Evolutionary conservation across 805 yeast genomes (phyloP).

Genomic region (Ogataea methanolica): DNA sequence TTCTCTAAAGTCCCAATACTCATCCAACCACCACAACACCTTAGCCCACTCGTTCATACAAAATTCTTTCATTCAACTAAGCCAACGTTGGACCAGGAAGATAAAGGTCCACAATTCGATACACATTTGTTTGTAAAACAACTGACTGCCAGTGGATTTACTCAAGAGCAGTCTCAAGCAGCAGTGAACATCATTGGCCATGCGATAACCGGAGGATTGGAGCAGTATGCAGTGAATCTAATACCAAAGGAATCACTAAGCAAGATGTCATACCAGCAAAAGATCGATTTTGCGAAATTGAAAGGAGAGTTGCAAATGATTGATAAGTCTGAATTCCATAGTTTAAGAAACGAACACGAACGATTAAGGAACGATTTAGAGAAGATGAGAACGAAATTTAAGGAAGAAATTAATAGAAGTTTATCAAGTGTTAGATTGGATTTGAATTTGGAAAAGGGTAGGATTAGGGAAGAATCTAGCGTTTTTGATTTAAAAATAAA

Average conservation of each 20-base stretch:
- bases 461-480: conserved; percentile 91
- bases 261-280: conserved; percentile 87
- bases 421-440: conserved; percentile 89
- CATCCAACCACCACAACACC: too few relatives aligned
- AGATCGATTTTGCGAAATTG: conserved; percentile 92
- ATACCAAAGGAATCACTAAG: conserved; percentile 83
- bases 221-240: conserved; percentile 65
- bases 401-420: conserved; percentile 87
- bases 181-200: conserved; percentile 69
- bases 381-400: conserved; percentile 74
- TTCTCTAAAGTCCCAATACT: too few relatives aligned
- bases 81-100: not conserved
- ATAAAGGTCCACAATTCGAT: conserved; percentile 47
- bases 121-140: conserved; percentile 70
- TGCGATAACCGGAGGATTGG: conserved; percentile 78
- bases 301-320: conserved; percentile 87
- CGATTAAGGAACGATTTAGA: conserved; percentile 79
- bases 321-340: conserved; percentile 81
- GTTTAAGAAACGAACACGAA: conserved; percentile 82
- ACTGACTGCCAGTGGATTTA: conserved; percentile 62
- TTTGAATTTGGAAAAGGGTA: conserved; percentile 87
- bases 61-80: not conserved
- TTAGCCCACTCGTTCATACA: not conserved
- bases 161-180: conserved; percentile 70
- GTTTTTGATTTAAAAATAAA: conserved; percentile 90